Percentiles rank a stretch among this genome's conserved stretches.
These are phyloP conservation scores for Angomonas ambiguus DNA, from an alignment of 208 protist species.

Conservation along the genomic window DNA sequence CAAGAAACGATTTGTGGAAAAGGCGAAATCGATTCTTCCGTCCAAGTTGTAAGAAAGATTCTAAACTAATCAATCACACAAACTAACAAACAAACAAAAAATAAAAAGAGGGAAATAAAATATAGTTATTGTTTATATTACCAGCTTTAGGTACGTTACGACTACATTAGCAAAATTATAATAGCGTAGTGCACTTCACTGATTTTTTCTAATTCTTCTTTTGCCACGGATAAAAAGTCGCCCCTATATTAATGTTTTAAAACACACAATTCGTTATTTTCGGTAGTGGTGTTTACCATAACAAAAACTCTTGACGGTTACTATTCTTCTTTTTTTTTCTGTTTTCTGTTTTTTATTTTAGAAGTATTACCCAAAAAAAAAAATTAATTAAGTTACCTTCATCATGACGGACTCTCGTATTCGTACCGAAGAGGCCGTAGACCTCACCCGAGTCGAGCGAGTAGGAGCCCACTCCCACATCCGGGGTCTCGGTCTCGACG, in stretches of 20 bases:
- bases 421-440: conserved; percentile 92
- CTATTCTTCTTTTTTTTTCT: conserved; percentile 6
- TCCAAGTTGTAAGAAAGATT: conserved; percentile 5
- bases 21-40: conserved; percentile 33
- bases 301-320: not conserved
- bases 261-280: not conserved
- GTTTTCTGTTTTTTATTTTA: conserved; percentile 11
- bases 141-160: too few species aligned
- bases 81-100: not conserved
- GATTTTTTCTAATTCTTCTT: too few species aligned
- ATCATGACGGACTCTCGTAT: conserved; percentile 59
- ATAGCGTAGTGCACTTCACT: too few species aligned
- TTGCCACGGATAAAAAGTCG: too few species aligned
- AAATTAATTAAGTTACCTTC: too few species aligned
- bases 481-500: conserved; percentile 98
- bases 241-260: not conserved
- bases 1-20: conserved; percentile 60
- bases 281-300: not conserved
- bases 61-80: not conserved
- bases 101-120: conserved; percentile 10
- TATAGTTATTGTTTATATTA: not conserved
- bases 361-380: too few species aligned
- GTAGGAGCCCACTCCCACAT: conserved; percentile 99
- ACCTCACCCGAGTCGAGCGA: conserved; percentile 96
- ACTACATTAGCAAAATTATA: too few species aligned